Evolutionary conservation across 805 yeast species (phyloP).

Genomic region (Saccharomycopsis babjevae): DNA sequence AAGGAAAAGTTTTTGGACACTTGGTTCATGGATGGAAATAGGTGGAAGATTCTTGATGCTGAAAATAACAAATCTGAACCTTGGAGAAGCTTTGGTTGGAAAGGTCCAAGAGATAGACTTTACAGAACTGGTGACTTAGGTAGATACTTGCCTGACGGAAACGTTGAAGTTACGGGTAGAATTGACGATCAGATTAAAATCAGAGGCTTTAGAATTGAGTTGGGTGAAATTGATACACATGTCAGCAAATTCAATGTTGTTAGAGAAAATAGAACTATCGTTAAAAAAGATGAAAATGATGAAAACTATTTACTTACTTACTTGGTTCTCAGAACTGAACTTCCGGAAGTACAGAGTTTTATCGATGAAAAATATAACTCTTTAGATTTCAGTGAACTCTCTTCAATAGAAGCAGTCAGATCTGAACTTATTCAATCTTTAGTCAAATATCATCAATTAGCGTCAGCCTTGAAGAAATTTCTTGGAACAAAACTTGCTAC

Average conservation of each 20-base stretch:
- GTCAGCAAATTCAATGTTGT: constrained; percentile 87
- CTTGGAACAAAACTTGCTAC: constrained; percentile 83
- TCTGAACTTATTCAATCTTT: constrained; percentile 26
- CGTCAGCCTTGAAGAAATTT: constrained; percentile 71
- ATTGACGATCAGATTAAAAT: constrained; percentile 99
- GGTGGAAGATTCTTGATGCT: constrained; percentile 3
- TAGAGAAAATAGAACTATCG: constrained; percentile 87
- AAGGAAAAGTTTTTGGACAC: constrained; percentile 78
- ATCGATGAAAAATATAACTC: constrained; percentile 5
- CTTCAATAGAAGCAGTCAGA: neutral
- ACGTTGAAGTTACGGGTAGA: constrained; percentile 96
- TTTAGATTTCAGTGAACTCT: constrained; percentile 1
- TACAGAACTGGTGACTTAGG: constrained; percentile 98
- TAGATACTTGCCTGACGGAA: constrained; percentile 92
- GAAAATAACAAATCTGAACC: constrained; percentile 4
- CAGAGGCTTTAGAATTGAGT: constrained; percentile 95
- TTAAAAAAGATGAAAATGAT: constrained; percentile 82
- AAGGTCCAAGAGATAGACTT: constrained; percentile 90
- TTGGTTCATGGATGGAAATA: constrained; percentile 69
- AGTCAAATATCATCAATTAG: constrained; percentile 62
- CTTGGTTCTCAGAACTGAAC: constrained; percentile 70
- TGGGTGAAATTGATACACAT: constrained; percentile 97
- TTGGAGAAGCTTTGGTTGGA: constrained; percentile 73
- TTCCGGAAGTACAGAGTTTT: constrained; percentile 29
- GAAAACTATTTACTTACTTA: constrained; percentile 89